Evolutionary conservation across 1,139 yeast species (phyloP).

Genomic region (Blastobotrys capitulatus): DNA sequence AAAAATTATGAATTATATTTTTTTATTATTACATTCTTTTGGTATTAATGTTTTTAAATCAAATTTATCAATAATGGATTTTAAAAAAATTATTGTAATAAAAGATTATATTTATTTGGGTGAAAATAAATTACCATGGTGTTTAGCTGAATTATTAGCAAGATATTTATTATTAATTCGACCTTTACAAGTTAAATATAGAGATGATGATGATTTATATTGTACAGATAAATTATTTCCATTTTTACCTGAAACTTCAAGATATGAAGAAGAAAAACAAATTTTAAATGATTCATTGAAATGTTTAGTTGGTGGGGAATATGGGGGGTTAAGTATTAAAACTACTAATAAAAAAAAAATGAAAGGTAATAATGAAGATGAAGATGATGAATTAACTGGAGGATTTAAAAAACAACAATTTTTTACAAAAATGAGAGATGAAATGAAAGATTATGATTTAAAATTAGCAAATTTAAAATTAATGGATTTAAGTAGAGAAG

Average conservation of each 20-base stretch:
- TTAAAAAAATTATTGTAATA: background rate
- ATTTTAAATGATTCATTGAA: background rate
- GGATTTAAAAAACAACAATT: background rate
- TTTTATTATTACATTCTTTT: background rate
- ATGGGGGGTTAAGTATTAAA: background rate
- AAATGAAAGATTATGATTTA: background rate
- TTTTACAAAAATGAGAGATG: background rate
- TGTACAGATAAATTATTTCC: background rate
- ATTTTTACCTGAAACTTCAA: background rate
- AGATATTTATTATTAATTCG: background rate
- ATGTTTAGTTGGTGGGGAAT: background rate
- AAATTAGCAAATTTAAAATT: background rate
- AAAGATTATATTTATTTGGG: background rate
- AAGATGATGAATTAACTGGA: background rate
- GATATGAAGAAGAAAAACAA: background rate
- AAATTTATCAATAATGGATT: background rate
- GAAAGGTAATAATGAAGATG: background rate
- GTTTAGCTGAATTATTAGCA: background rate
- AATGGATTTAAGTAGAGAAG: background rate
- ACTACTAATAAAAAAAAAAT: background rate
- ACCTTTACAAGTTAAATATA: background rate
- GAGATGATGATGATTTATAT: background rate
- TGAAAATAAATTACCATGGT: background rate
- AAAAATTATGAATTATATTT: background rate
- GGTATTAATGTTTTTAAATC: background rate